A percentile compares a stretch with the other conserved stretches of the same genome.
Evolutionary conservation across 495 filamentous ascomycete species (phyloP).

Genomic region (Darksidea phi): DNA sequence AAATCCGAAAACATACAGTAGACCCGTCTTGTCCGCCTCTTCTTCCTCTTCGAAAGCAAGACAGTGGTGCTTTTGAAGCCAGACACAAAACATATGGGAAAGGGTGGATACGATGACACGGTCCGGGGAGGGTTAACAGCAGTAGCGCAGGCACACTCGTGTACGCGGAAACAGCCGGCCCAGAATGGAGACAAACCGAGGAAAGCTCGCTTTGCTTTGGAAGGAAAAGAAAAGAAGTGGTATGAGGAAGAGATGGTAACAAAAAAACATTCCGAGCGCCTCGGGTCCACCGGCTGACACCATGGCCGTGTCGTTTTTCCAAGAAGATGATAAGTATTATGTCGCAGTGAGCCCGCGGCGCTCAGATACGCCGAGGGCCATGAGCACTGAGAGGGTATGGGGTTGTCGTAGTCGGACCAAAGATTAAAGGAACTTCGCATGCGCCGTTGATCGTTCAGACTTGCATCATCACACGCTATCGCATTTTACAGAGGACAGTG

Average conservation of each 20-base stretch:
- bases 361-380: constrained; percentile 1
- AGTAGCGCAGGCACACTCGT: constrained; percentile 1
- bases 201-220: not conserved
- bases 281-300: constrained; percentile 17
- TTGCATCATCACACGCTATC: constrained; percentile 25
- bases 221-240: constrained; percentile 18
- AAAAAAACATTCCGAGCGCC: constrained; percentile 21
- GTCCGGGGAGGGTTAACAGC: not conserved
- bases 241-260: constrained; percentile 17
- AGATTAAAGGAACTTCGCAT: constrained; percentile 20
- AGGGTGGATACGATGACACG: not conserved
- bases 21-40: not conserved
- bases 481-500: not conserved
- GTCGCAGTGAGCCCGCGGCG: constrained; percentile 7
- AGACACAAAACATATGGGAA: not conserved
- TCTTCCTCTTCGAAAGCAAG: not conserved
- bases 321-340: constrained; percentile 22
- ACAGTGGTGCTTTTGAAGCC: constrained; percentile 8
- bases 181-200: not conserved
- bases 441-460: constrained; percentile 13
- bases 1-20: constrained; percentile 12
- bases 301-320: constrained; percentile 19
- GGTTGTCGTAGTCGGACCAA: constrained; percentile 24
- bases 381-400: constrained; percentile 1
- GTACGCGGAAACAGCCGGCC: constrained; percentile 21